A percentile compares a stretch with the other conserved stretches of the same genome.
Conservation (phyloP, 768 basidiomycete species). For the Vararia minispora region DNA sequence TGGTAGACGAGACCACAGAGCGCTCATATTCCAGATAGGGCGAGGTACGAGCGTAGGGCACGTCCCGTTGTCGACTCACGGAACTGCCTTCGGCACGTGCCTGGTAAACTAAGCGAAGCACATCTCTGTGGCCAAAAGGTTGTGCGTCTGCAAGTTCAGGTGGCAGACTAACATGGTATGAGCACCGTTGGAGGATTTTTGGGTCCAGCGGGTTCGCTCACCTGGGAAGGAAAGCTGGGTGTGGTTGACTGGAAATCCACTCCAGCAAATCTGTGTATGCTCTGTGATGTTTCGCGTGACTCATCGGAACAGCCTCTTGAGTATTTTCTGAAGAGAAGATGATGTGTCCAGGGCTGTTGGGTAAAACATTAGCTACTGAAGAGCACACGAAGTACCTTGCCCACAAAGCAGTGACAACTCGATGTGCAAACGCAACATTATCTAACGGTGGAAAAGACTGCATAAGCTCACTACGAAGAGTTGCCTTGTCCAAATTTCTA, state of each 20-base stretch:
- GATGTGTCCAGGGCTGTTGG: conserved; percentile 46
- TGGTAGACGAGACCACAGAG: too few species aligned
- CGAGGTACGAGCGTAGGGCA: too few species aligned
- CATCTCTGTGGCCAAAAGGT: conserved; percentile 8
- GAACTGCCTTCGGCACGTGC: not conserved
- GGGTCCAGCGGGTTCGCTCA: conserved; percentile 19
- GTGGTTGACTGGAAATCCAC: conserved; percentile 29
- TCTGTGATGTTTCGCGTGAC: conserved; percentile 15
- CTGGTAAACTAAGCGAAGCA: conserved; percentile 13
- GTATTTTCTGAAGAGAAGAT: conserved; percentile 26
- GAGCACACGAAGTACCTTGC: not conserved
- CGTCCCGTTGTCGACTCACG: too few species aligned
- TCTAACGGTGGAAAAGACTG: not conserved
- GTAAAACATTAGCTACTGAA: conserved; percentile 6
- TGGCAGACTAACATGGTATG: conserved; percentile 9
- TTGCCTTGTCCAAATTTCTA: too few species aligned
- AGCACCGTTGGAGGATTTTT: not conserved
- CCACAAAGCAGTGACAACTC: conserved; percentile 13
- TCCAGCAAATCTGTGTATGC: conserved; percentile 31
- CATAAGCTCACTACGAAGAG: conserved; percentile 12
- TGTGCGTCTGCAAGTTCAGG: conserved; percentile 5
- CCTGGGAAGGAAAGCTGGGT: conserved; percentile 41
- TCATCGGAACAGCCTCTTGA: not conserved
- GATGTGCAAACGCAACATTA: not conserved
- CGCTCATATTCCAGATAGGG: too few species aligned